Evolutionary conservation across 495 filamentous ascomycete genomes (phyloP), one percentile per base, ranked within the genome.

Genomic region (Aspergillus biplanus): DNA sequence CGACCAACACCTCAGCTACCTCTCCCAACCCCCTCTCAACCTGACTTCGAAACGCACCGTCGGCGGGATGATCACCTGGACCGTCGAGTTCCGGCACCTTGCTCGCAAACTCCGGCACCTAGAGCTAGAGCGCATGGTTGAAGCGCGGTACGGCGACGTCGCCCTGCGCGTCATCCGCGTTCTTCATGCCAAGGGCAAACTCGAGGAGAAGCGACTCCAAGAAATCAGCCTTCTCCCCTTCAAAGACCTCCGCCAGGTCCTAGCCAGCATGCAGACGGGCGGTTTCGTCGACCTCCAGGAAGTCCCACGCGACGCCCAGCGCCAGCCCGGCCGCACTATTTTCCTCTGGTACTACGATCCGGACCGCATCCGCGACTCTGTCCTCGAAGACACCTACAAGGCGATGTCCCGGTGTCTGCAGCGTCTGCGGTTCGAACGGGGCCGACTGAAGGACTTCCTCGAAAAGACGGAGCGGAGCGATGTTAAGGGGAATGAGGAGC

Each of bases 211-310:
- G 70, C 86, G 87, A 44, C 76, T 97, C 8, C 84, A 88, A 33
- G 86, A 86, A 39, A 80, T 91, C 59, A 88, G 87, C 58, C 82
- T 98, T 59, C 84, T 96, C 65, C 86, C 86, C 31, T 89, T 92
- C 69, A 88, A 90, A 56, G 89, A 95, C 50, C 81, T 97, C 49
- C 92, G 94, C 13, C 83, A 89, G 58, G 88, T 91, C 61, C 87
- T 98, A 68, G 85, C 88, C 3, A 84, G 84, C 59, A 90, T 99
- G 83, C 90, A 96, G 63, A 85, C 87, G 66, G 83, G 85, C 32
- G 94, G 95, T 5, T 89, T 93, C 62, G 83, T 97, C 16, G 90
- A 97, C 62, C 80, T 93, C 9, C 96, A 98, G 71, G 95, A 99
- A 78, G 88, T 98, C 0, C 95, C 95, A 5, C 88, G 88, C 49